These are phyloP conservation scores for Saccharomycopsis sp. DNA, from an alignment of 805 yeast species.

Conservation along the genomic window DNA sequence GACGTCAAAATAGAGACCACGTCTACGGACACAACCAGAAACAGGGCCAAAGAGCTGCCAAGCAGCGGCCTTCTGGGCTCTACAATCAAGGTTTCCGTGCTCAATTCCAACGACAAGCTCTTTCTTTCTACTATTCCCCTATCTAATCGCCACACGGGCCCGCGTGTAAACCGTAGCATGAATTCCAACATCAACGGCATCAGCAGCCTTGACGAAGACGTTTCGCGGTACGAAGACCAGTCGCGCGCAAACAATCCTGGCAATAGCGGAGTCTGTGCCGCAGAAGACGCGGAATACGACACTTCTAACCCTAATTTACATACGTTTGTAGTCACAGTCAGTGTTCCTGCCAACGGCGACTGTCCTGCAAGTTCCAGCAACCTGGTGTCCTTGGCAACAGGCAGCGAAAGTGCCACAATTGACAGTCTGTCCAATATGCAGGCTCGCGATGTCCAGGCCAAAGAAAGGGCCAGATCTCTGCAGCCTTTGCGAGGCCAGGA, in stretches of 20 bases:
- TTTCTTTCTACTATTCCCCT: conserved; percentile 6
- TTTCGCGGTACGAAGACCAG: conserved; percentile 4
- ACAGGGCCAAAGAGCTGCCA: no score
- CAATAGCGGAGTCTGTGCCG: not conserved
- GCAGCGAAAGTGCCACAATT: not conserved
- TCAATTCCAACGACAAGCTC: conserved; percentile 15
- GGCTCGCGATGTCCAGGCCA: not conserved
- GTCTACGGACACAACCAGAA: no score
- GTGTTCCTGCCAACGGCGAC: conserved; percentile 9
- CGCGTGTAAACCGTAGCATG: conserved; percentile 8
- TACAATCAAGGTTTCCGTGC: not conserved
- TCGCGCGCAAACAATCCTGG: not conserved
- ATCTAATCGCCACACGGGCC: not conserved
- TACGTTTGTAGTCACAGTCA: conserved; percentile 18
- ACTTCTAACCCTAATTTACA: conserved; percentile 11
- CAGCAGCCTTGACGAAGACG: conserved; percentile 8
- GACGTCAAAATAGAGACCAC: not conserved
- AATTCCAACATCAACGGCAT: not conserved
- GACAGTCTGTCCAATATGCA: not conserved
- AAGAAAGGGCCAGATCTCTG: not conserved
- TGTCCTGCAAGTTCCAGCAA: not conserved
- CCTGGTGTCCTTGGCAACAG: not conserved
- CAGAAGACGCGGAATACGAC: conserved; percentile 1
- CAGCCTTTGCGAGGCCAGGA: no score
- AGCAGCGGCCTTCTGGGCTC: no score